Evolutionary conservation across 2,329 filamentous ascomycete species (phyloP), one percentile per base, ranked within the genome.

Genomic region (Calonectria crousiana): DNA sequence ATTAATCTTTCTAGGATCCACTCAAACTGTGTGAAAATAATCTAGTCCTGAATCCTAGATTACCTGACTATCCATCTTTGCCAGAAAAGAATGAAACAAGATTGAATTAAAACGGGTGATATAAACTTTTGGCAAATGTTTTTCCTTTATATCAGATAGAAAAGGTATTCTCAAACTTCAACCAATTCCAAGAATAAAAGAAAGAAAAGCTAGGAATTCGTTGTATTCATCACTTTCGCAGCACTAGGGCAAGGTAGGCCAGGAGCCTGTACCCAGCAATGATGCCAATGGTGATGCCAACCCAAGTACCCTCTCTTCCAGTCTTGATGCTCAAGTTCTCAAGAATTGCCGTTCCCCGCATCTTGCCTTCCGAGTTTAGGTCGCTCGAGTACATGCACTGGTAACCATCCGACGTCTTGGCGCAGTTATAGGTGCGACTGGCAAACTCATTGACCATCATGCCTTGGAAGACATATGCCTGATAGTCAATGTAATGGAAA

Each of bases 371-470:
- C 13, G 56, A 60, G n/a, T 60, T 60, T 6, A 60, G 30, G 36
- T 60, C 56, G 9, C 56, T 60, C 14, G 56, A 41, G 23, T 60
- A 60, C 56, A 60, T 60, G 56, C 56, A 60, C 26, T 60, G 56
- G 23, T 60, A 60, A 8, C 56, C 56, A 6, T 41, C 56, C 1
- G 11, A 14, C 1, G 34, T 41, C 56, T 60, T 60, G 11, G 56
- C 56, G 34, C 56, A 60, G 14, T 60, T 32, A 14, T 60, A 60
- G 3, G 10, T 60, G 14, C 56, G 56, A 3, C 30, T 60, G 26
- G 32, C 56, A 60, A 60, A 60, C 56, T 60, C 56, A 20, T 60
- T 60, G 34, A 60, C 56, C 56, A 60, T 41, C 56, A 60, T 60
- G n/a, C 56, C 56, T 6, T 60, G 56, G n/a, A 60, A 60, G 1